A percentile compares a stretch with the other conserved stretches of the same genome.
Conservation (phyloP, 345 rosid genomes). For the Pugionium cornutum region DNA sequence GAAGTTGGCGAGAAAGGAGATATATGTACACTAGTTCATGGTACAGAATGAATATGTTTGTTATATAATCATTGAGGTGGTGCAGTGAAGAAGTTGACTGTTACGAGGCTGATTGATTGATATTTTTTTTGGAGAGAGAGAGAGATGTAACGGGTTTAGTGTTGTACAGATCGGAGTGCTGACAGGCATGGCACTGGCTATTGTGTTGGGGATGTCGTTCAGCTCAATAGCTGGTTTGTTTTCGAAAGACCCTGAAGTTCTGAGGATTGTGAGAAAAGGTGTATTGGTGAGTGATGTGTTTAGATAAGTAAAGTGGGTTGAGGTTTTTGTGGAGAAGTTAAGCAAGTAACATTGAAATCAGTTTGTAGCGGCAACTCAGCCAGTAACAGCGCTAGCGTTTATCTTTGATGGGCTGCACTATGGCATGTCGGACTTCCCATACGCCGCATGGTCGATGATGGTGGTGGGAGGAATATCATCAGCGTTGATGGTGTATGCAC, state of each 20-base stretch:
- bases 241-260: constrained; percentile 74
- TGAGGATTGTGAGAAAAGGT: constrained; percentile 71
- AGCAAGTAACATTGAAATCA: constrained; percentile 26
- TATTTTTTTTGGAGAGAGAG: neutral
- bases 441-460: constrained; percentile 92
- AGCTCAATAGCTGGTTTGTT: constrained; percentile 69
- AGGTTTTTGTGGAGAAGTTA: neutral
- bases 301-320: constrained; percentile 3
- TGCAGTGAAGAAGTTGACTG: neutral
- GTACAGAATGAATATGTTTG: constrained; percentile 1
- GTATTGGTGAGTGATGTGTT: constrained; percentile 57
- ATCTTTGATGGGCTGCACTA: constrained; percentile 93
- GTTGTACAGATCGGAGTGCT: constrained; percentile 70
- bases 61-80: neutral
- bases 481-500: constrained; percentile 60
- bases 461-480: constrained; percentile 70
- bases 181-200: constrained; percentile 69
- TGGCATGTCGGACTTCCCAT: constrained; percentile 90
- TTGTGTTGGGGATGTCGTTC: constrained; percentile 66
- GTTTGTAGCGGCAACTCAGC: constrained; percentile 92
- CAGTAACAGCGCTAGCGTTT: constrained; percentile 84
- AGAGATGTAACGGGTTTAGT: constrained; percentile 19
- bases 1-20: constrained; percentile 19
- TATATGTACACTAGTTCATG: constrained; percentile 1
- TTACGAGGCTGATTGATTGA: neutral